Conservation (phyloP, 352 stramenopile species). For the Phytophthora pini region DNA sequence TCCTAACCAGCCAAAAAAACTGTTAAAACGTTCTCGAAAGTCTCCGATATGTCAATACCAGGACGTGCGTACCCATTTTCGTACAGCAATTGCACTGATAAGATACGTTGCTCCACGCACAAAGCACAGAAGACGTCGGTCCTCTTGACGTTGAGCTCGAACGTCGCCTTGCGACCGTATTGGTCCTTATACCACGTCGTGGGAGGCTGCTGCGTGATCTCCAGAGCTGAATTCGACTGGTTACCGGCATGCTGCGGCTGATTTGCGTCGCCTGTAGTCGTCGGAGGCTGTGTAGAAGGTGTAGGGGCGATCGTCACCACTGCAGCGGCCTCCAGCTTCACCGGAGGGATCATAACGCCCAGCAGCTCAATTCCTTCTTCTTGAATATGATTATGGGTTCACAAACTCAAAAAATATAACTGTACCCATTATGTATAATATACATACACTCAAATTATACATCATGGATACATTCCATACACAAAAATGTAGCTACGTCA, state of each 20-base stretch:
- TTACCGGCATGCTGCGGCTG: background rate
- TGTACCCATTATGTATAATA: background rate
- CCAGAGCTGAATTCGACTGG: conserved; percentile 41
- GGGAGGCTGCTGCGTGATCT: conserved; percentile 67
- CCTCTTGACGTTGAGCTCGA: conserved; percentile 55
- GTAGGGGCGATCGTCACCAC: conserved; percentile 32
- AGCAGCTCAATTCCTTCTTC: background rate
- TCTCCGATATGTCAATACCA: background rate
- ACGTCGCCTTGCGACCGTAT: conserved; percentile 78
- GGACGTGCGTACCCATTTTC: conserved; percentile 54
- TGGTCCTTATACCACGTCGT: conserved; percentile 84
- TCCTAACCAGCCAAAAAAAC: conserved; percentile 34
- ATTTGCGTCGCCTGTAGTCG: background rate
- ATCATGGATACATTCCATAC: too few relatives aligned
- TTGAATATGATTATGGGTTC: conserved; percentile 5
- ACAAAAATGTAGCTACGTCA: too few relatives aligned
- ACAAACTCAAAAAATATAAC: background rate
- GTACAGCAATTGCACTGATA: conserved; percentile 74
- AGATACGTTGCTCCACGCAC: conserved; percentile 59
- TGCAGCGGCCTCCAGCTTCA: conserved; percentile 17
- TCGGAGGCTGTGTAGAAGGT: background rate
- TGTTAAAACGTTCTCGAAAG: conserved; percentile 5
- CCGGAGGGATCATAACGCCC: conserved; percentile 24
- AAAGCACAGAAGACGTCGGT: conserved; percentile 37
- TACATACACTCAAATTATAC: too few relatives aligned